Evolutionary conservation across 1,139 yeast species (phyloP), one percentile per base, ranked within the genome.

Genomic region (Blastobotrys proliferans): DNA sequence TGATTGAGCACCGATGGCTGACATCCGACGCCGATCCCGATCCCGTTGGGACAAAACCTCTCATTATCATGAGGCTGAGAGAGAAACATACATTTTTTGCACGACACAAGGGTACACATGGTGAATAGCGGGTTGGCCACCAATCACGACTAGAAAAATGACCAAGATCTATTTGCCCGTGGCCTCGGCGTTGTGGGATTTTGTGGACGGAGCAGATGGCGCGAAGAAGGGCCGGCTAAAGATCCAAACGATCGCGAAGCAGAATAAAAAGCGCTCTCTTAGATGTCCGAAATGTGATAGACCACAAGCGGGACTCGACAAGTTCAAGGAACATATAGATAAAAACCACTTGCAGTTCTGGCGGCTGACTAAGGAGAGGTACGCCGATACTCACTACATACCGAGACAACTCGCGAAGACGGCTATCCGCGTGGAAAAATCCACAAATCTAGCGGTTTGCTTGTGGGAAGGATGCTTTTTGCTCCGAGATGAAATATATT

Each of bases 371-470:
- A 5, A 20, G 6, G 22, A 19, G 10, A 6, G 4, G 20, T 20
- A n/a, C 16, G 3, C 21, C 6, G 14, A 24, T 3, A 35, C 38
- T 2, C 38, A 35, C 17, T 35, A 16, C 10, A 20, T 19, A 3
- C 38, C 38, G 4, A 16, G 16, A 6, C 38, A 35, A 17, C 22
- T 35, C n/a, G 3, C 3, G 5, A 4, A 35, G 5, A 35, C 38
- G 22, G 27, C 38, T 3, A 35, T 35, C 22, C 14, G 38, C n/a
- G 38, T 35, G 4, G 38, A 35, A 25, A 35, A 17, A n/a, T 10
- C 13, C 4, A 25, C 31, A n/a, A 24, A 35, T 14, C 6, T 35
- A 6, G 38, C 38, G 11, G 38, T 35, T 4, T 35, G 38, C 18
- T 35, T 35, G 18, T 35, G 38, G 38, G 13, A 17, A 24, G 10